phyloP scores from a whole-genome alignment of 495 filamentous ascomycete species.

The Penicillium lividum region DNA sequence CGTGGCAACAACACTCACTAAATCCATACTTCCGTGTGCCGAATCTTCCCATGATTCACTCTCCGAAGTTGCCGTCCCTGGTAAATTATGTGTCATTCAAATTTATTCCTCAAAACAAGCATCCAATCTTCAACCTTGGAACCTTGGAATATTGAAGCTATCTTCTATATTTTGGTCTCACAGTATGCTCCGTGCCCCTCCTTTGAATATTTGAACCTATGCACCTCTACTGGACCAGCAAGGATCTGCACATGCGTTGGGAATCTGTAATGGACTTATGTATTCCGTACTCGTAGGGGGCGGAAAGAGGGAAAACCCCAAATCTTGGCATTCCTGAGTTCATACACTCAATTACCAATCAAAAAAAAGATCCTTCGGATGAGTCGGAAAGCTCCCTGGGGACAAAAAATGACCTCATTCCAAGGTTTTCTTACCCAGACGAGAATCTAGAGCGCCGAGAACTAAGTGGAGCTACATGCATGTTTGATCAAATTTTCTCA shows the following conservation, averaged over 20 bases:
- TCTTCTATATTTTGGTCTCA: background rate
- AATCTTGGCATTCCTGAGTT: conserved; percentile 2
- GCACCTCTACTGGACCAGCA: background rate
- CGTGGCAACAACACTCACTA: conserved; percentile 36
- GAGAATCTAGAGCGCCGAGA: conserved; percentile 1
- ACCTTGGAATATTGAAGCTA: background rate
- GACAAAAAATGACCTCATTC: conserved; percentile 20
- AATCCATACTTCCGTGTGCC: background rate
- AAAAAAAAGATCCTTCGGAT: conserved; percentile 15
- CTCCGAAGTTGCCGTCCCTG: conserved; percentile 5
- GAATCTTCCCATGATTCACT: background rate
- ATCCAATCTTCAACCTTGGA: background rate
- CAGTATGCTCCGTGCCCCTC: background rate
- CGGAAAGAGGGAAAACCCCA: background rate
- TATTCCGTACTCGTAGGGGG: background rate
- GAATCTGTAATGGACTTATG: background rate
- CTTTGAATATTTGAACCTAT: background rate
- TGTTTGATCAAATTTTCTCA: background rate
- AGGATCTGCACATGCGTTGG: background rate
- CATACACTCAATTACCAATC: conserved; percentile 1
- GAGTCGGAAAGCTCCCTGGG: conserved; percentile 16
- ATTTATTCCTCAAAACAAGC: background rate
- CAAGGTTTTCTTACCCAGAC: background rate
- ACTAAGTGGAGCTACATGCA: background rate
- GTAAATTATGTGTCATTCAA: conserved; percentile 1